Evolutionary conservation across 2,329 filamentous ascomycete species (phyloP), one percentile per base, ranked within the genome.

Genomic region (Pseudogymnoascus sp.): DNA sequence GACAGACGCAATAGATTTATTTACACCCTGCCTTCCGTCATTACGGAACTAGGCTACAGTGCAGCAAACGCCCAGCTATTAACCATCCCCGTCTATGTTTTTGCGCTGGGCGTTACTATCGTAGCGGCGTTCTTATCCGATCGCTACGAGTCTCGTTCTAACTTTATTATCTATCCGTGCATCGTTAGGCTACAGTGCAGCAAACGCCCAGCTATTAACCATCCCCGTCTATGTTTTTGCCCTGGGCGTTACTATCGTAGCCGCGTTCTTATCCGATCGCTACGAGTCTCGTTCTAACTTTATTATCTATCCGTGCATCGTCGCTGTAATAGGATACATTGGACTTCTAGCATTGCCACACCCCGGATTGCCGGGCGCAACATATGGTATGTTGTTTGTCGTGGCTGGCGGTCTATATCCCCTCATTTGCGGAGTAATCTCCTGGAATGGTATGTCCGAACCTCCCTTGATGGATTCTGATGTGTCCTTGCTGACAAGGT

Each of bases 331-430:
- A 35, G 68, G 67, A 7, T 68, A 67, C 29, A 62, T 66, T n/a
- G 60, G 65, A 16, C 37, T 43, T 31, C 58, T 66, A 19, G 39
- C 61, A 7, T 43, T 63, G 12, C 63, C 63, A 16, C 61, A 66
- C 12, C 61, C 83, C 4, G 77, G 79, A 3, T 77, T 78, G 6
- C 79, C 91, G 0, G 81, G 79, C 0, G 85, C 92, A 0, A 86
- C 91, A 69, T 96, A 96, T 72, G 88, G 85, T 0, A 91, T 88
- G 0, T 88, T 85, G 0, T 96, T 95, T 74, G 78, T 96, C 0
- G 90, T 88, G 0, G 91, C 92, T 0, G 78, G 92, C 64, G 91
- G 92, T 1, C 93, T 96, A 68, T 96, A 96, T 70, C 90, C 91
- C 0, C 87, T 85, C 69, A 89, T 95, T 63, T 78, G 89, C 7